Evolutionary conservation across 495 filamentous ascomycete species (phyloP).

Genomic region (Aspergillus taichungensis): DNA sequence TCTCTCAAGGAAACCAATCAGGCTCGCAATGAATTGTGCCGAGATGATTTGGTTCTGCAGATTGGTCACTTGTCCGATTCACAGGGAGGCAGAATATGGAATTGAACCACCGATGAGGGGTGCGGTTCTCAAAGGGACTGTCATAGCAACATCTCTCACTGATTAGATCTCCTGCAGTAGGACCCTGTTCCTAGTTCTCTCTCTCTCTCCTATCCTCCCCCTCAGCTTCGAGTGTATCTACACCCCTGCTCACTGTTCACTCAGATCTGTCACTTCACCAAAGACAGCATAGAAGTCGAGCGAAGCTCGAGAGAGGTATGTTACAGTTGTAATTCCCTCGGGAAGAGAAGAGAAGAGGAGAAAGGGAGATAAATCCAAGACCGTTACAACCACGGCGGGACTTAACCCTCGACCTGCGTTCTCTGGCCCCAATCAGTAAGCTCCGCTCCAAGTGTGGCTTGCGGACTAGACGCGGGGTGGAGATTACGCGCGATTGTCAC

Average conservation of each 20-base stretch:
- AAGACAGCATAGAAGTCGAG: background rate
- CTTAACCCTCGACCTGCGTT: too few relatives aligned
- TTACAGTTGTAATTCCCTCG: background rate
- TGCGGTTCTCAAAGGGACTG: background rate
- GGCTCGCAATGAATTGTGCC: background rate
- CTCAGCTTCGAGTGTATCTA: too few relatives aligned
- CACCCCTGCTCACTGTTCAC: too few relatives aligned
- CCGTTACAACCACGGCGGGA: background rate
- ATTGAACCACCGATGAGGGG: slow-evolving; percentile 4
- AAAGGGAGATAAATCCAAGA: background rate
- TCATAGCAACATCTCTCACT: slow-evolving; percentile 1
- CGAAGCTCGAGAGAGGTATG: background rate
- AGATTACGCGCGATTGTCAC: background rate
- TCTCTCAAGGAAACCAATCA: slow-evolving; percentile 7
- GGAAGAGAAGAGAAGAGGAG: background rate
- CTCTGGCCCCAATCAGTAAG: too few relatives aligned
- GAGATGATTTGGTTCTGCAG: background rate
- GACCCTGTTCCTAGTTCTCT: too few relatives aligned
- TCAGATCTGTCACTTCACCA: too few relatives aligned
- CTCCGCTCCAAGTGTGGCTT: slow-evolving; percentile 6
- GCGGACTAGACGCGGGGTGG: slow-evolving; percentile 3
- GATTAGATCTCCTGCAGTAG: background rate
- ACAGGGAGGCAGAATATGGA: slow-evolving; percentile 9
- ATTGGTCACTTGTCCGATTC: slow-evolving; percentile 10
- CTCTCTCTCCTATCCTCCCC: too few relatives aligned